Evolutionary conservation across 78 protist species (phyloP).

Genomic region (Dictyostelium firmibasis): DNA sequence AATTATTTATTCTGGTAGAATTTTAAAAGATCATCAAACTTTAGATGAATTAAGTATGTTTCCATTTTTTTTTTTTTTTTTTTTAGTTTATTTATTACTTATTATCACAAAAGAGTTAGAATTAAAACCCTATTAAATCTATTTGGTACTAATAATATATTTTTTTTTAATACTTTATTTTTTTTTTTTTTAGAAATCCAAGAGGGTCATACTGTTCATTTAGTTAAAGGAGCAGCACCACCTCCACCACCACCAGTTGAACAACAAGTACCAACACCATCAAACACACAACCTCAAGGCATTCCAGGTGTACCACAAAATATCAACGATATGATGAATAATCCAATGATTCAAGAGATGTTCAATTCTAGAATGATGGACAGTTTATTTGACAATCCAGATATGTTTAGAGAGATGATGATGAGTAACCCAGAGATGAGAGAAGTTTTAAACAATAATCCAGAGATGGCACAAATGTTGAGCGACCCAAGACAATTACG

Average conservation of each 20-base stretch:
- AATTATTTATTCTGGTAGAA: constrained; percentile 90
- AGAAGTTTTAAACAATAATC: constrained; percentile 88
- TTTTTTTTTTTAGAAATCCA: constrained; percentile 51
- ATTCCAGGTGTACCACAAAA: constrained; percentile 69
- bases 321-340: constrained; percentile 39
- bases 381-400: constrained; percentile 86
- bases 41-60: constrained; percentile 73
- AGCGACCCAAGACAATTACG: constrained; percentile 89
- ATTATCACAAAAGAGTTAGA: too few relatives aligned
- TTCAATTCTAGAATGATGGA: constrained; percentile 87
- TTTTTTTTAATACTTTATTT: background rate
- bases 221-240: constrained; percentile 81
- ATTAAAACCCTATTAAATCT: background rate
- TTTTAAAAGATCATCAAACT: constrained; percentile 89
- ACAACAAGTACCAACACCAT: constrained; percentile 68
- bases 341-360: constrained; percentile 85
- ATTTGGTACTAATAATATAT: background rate
- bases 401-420: constrained; percentile 84
- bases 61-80: background rate
- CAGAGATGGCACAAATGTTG: constrained; percentile 90
- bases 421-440: constrained; percentile 90
- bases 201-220: constrained; percentile 90
- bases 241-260: constrained; percentile 49
- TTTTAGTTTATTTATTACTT: too few relatives aligned
- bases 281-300: background rate